Evolutionary conservation across 2,329 filamentous ascomycete species (phyloP).

Genomic region (Didymella segeticola): DNA sequence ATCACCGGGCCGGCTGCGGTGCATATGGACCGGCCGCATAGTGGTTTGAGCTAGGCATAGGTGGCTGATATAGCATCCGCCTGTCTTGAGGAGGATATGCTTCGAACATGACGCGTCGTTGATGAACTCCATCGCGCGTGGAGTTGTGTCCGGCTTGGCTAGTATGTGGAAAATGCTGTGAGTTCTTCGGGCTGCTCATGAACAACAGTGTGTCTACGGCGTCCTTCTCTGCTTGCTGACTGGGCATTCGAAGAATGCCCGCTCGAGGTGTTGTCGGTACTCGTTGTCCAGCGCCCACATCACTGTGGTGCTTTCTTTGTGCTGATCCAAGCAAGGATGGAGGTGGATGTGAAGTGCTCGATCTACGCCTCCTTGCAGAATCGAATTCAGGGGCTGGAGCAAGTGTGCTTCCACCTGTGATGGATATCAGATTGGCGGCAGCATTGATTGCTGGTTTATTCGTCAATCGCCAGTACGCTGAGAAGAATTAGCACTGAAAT

Average conservation of each 20-base stretch:
- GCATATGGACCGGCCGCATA: constrained; percentile 38
- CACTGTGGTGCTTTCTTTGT: constrained; percentile 44
- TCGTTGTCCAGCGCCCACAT: constrained; percentile 34
- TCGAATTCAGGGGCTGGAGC: constrained; percentile 45
- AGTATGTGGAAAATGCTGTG: constrained; percentile 46
- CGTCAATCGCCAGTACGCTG: constrained; percentile 40
- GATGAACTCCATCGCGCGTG: constrained; percentile 37
- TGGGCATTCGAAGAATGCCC: constrained; percentile 70
- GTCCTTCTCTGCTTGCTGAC: constrained; percentile 77
- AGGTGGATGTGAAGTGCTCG: constrained; percentile 41
- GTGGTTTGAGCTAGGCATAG: constrained; percentile 31
- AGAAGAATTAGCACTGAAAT: background rate
- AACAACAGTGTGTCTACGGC: constrained; percentile 81
- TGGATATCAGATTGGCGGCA: constrained; percentile 37
- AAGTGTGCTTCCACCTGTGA: constrained; percentile 36
- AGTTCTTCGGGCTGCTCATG: constrained; percentile 80
- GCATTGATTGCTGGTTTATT: constrained; percentile 37
- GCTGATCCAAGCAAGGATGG: constrained; percentile 38
- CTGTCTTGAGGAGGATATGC: constrained; percentile 37
- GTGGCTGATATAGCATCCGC: constrained; percentile 28
- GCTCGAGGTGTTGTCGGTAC: constrained; percentile 44
- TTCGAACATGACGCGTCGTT: constrained; percentile 48
- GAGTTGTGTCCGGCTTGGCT: constrained; percentile 38
- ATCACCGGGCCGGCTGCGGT: constrained; percentile 37
- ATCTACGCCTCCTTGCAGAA: constrained; percentile 44